Evolutionary conservation across 331 rosid genomes (phyloP), one percentile per base, ranked within the genome.

Genomic region (Malus hybrid): DNA sequence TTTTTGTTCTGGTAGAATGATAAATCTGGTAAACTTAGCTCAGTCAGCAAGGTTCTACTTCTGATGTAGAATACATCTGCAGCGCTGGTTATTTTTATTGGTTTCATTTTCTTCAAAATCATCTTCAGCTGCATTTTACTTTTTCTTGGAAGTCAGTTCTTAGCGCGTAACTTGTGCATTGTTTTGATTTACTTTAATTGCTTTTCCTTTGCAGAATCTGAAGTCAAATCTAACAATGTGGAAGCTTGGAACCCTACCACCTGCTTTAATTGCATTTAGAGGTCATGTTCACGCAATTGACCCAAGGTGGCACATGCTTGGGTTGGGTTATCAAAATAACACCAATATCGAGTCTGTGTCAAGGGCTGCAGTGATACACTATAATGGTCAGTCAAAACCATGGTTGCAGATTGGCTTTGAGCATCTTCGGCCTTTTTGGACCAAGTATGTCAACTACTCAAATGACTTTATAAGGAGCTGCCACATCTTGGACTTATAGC

Each of bases 201-300:
- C 12, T 62, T 82, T 73, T 32, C 79, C 16, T 81, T 19, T 80
- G 82, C 94, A 95, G 99, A 95, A 95, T 86, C 85, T 95, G 77
- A 87, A 72, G 85, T 89, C 98, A n/a, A 92, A 92, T 80, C 79
- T 95, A 67, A 88, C 97, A 16, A 88, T 95, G 82, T 95, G 99
- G 99, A 95, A 89, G 90, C 93, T 95, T 52, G 99, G 99, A 69
- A 95, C 99, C 70, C 86, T 95, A 62, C 99, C 99, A 13, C 99
- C 99, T 31, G 99, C 99, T 67, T 85, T 95, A 83, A 90, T 95
- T 83, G 99, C 97, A 67, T 95, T 95, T 79, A 88, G 71, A 89
- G 98, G 93, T 80, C 97, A 90, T 70, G 93, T 95, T 87, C 90
- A 83, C 70, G 86, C 94, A 22, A 90, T 95, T 74, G 98, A 92